phyloP scores from a whole-genome alignment of 2,329 filamentous ascomycete genomes.

The Huntiella savannae region DNA sequence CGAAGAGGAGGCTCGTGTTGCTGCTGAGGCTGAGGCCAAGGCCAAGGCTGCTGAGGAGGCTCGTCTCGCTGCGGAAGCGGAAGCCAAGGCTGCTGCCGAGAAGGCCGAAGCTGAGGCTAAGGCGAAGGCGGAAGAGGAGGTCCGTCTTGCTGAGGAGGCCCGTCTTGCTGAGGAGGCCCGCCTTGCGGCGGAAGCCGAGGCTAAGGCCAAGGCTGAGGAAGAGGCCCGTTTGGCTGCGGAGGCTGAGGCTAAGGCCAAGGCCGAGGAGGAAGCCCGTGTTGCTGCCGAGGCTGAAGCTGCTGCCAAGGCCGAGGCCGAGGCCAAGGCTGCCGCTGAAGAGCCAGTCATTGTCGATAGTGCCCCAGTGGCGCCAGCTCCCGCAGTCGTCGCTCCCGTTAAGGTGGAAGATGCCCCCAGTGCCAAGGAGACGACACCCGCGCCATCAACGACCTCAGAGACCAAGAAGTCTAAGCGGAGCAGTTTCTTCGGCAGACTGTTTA shows the following conservation, averaged over 20 bases:
- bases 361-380: neutral
- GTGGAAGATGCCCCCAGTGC: slow-evolving; percentile 6
- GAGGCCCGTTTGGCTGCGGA: neutral
- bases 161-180: neutral
- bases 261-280: neutral
- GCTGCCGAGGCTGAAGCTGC: neutral
- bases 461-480: slow-evolving; percentile 10
- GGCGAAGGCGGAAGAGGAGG: slow-evolving; percentile 3
- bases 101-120: slow-evolving; percentile 11
- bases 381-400: slow-evolving; percentile 1
- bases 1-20: slow-evolving; percentile 19
- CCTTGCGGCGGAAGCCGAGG: slow-evolving; percentile 11
- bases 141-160: slow-evolving; percentile 1
- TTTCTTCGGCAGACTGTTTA: slow-evolving; percentile 9
- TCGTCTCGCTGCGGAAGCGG: neutral
- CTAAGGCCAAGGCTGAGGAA: slow-evolving; percentile 3
- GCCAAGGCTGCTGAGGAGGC: slow-evolving; percentile 12
- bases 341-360: neutral
- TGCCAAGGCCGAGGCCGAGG: slow-evolving; percentile 14
- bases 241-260: slow-evolving; percentile 8
- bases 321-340: slow-evolving; percentile 28
- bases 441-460: neutral
- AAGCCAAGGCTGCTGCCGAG: slow-evolving; percentile 9
- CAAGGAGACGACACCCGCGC: slow-evolving; percentile 3
- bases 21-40: slow-evolving; percentile 20